Base-by-base conservation (phyloP, 1,284 basidiomycete genomes). In the Cryptococcus floricola region DNA sequence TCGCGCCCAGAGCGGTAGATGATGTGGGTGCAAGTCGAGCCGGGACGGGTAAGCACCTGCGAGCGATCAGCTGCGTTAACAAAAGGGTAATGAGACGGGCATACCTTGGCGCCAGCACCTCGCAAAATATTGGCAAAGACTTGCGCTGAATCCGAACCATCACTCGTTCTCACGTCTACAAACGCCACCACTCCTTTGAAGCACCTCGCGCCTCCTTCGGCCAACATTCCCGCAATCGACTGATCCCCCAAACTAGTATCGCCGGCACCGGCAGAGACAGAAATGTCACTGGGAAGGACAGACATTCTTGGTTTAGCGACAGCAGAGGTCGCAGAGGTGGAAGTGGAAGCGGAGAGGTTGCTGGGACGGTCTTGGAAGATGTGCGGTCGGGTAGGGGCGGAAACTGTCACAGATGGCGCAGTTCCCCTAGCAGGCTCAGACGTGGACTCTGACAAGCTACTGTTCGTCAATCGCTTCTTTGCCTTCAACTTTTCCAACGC, bases 1-100 rank as follows among this genome's bases (percentile, higher is more conserved):
- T 84, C 82, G 50, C 85, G 76, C 1, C 93, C 93, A 56, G 89
- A 87, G 80, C 95, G 96, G 77, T 84, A 96, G 16, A 97, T 84
- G 57, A 96, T 85, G 73, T 96, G 93, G 0, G 92, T 95, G 65
- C 88, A 88, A 5, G 83, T 70, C 16, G 77, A 74, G 5, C 77
- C 77, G 2, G 76, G 77, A 31, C 77, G 73, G 13, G 67, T 69
- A 1, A 80, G 67, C 0, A 81, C 86, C 76, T 87, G 74, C 27
- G 38, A 19, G 31, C 23, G 25, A 16, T 38, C 16, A 48, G 13
- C 27, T 19, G 9, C 7, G 13, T 49, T 12, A 34, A 8, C 31
- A 34, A 34, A 10, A 10, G 10, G 10, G 31, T 16, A 23, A 12
- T 13, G 16, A 16, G 8, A 42, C 37, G 46, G 23, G 59, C 62